These are phyloP conservation scores for Glycine tomentella DNA, from an alignment of 306 rosid genomes.

Conservation along the genomic window DNA sequence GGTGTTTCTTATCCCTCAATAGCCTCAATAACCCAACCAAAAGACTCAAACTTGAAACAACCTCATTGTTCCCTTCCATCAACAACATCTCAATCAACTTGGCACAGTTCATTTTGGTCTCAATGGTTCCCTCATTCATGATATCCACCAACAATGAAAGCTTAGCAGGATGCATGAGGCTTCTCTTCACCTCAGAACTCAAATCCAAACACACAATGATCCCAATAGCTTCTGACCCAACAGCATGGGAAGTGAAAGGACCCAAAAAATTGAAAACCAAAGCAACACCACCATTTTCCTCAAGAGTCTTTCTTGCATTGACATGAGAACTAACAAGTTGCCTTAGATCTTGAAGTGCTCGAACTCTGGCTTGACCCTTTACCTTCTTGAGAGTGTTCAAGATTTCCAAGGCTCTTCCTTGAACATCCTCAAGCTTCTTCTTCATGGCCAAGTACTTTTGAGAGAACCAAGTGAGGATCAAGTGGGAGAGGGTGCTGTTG, in stretches of 20 bases:
- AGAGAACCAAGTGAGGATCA: slow-evolving; percentile 71
- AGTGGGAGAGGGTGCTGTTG: slow-evolving; percentile 67
- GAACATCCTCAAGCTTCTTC: slow-evolving; percentile 75
- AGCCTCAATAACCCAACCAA: slow-evolving; percentile 75
- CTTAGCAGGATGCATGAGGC: slow-evolving; percentile 67
- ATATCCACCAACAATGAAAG: slow-evolving; percentile 74
- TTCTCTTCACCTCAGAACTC: slow-evolving; percentile 54
- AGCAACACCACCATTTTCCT: slow-evolving; percentile 60
- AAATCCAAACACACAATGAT: slow-evolving; percentile 67
- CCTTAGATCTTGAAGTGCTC: slow-evolving; percentile 66
- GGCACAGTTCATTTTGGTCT: slow-evolving; percentile 82
- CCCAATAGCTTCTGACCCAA: slow-evolving; percentile 82
- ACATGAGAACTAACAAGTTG: slow-evolving; percentile 52
- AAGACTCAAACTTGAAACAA: slow-evolving; percentile 70
- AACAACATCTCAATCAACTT: slow-evolving; percentile 59
- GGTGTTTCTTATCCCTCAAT: slow-evolving; percentile 71
- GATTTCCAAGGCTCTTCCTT: slow-evolving; percentile 66
- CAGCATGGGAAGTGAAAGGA: slow-evolving; percentile 81
- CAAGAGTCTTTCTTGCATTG: slow-evolving; percentile 53
- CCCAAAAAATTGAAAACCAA: slow-evolving; percentile 67
- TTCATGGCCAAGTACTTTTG: slow-evolving; percentile 67
- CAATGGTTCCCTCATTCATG: slow-evolving; percentile 79
- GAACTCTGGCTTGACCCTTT: slow-evolving; percentile 80
- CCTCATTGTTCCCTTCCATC: slow-evolving; percentile 50
- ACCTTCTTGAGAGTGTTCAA: slow-evolving; percentile 69